Conservation (phyloP, 2,329 filamentous ascomycete species). For the Neopestalotiopsis clavispora region DNA sequence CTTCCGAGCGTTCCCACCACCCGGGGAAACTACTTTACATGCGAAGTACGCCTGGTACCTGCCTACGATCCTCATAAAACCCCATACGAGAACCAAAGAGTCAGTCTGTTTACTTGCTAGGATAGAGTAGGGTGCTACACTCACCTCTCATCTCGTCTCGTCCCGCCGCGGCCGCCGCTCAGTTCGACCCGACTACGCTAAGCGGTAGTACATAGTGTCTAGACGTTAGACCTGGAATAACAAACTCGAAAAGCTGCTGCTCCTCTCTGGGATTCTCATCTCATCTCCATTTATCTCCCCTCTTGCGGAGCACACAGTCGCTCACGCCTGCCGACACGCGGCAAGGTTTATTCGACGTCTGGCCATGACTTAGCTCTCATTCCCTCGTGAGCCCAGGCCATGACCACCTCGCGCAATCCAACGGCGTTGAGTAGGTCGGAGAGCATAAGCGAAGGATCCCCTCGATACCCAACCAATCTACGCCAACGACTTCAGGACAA, state of each 20-base stretch:
- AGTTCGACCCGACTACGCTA: background rate
- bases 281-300: background rate
- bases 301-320: background rate
- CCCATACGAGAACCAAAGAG: background rate
- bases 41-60: too few relatives aligned
- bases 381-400: conserved; percentile 11
- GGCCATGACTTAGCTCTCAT: background rate
- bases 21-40: background rate
- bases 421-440: conserved; percentile 20
- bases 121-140: background rate
- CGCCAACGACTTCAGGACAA: conserved; percentile 22
- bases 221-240: background rate
- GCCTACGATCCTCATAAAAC: background rate
- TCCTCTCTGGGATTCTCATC: background rate
- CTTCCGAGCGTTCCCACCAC: background rate
- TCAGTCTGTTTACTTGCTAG: background rate
- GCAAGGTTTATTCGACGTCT: background rate
- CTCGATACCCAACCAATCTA: conserved; percentile 15
- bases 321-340: conserved; percentile 2
- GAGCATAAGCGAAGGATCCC: conserved; percentile 20
- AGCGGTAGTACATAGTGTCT: background rate
- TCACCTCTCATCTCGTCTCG: background rate
- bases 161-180: background rate
- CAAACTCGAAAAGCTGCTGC: background rate
- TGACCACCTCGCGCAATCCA: conserved; percentile 19